Base-by-base conservation (phyloP, 2,329 filamentous ascomycete genomes). In the Fusarium subtropicale region DNA sequence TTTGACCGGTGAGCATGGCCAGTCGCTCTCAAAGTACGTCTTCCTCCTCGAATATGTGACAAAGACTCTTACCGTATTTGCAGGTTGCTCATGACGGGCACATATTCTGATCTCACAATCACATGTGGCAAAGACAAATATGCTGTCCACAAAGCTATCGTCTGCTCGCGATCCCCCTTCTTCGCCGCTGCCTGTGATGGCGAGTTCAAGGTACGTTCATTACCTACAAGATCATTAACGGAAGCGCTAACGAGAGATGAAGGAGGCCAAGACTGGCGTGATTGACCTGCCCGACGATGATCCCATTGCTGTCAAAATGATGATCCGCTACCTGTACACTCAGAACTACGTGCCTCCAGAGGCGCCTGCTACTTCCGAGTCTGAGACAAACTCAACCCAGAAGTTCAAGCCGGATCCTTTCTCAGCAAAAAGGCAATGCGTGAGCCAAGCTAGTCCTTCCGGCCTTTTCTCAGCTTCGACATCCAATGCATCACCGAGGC, bases 271-370 rank as follows among this genome's bases (percentile, higher is more conserved):
- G 5, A 63, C 45, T 2, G 24, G 36, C 0, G 28, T n/a, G 8
- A 66, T 71, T 20, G 1, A 66, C 1, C 58, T 71, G 1, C 42
- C 48, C 0, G 60, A 64, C 0, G 60, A 71, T 3, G 60, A 71
- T 12, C 39, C 55, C 0, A 3, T 30, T 0, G 52, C 65, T 1
- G 64, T 71, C 0, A 52, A 38, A 1, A 56, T 54, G 15, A 68
- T 68, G 60, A 11, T 71, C 0, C 6, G 28, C 2, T 68, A 63
- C 16, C 30, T 71, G 0, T 71, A 71, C 18, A 26, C 31, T 5
- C 38, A 58, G 0, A 15, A 38, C 16, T 69, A 69, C n/a, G 7
- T 24, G 4, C 26, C 24, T 13, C 33, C 51, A n/a, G 4, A 15
- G 16, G 4, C 8, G 15, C 8, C 22, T 16, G 20, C 2, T 38